These are phyloP conservation scores for Myriosclerotinia duriaeana DNA, from an alignment of 2,329 filamentous ascomycete genomes.

Conservation along the genomic window DNA sequence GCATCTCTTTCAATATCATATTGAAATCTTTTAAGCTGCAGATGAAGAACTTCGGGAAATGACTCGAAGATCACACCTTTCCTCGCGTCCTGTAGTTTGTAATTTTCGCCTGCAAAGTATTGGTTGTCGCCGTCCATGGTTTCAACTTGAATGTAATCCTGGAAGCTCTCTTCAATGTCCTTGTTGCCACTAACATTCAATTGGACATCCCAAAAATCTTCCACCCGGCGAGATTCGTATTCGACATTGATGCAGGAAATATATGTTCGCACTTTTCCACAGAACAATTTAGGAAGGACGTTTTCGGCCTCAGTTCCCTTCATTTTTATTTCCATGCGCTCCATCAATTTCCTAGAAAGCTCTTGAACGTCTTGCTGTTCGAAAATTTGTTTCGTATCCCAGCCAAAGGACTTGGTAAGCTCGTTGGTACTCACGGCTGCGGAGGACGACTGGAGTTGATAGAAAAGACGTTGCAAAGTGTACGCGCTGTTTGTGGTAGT, in stretches of 20 bases:
- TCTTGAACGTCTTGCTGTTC: conserved; percentile 99
- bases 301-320: conserved; percentile 93
- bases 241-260: conserved; percentile 98
- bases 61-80: conserved; percentile 97
- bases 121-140: conserved; percentile 98
- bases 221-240: conserved; percentile 91
- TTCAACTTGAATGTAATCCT: conserved; percentile 94
- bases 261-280: conserved; percentile 97
- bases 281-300: conserved; percentile 85
- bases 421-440: conserved; percentile 86
- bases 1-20: conserved; percentile 95
- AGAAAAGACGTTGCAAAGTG: conserved; percentile 89
- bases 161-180: conserved; percentile 89
- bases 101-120: conserved; percentile 86
- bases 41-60: conserved; percentile 89
- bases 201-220: conserved; percentile 99
- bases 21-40: conserved; percentile 96
- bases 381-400: conserved; percentile 97
- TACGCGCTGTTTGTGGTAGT: conserved; percentile 86
- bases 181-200: conserved; percentile 94
- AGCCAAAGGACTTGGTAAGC: conserved; percentile 93
- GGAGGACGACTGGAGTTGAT: conserved; percentile 85
- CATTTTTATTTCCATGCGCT: conserved; percentile 96
- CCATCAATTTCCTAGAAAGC: conserved; percentile 93
- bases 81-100: conserved; percentile 91